Conservation (phyloP, 352 stramenopile genomes). For the Thalassiosira mediterranea region DNA sequence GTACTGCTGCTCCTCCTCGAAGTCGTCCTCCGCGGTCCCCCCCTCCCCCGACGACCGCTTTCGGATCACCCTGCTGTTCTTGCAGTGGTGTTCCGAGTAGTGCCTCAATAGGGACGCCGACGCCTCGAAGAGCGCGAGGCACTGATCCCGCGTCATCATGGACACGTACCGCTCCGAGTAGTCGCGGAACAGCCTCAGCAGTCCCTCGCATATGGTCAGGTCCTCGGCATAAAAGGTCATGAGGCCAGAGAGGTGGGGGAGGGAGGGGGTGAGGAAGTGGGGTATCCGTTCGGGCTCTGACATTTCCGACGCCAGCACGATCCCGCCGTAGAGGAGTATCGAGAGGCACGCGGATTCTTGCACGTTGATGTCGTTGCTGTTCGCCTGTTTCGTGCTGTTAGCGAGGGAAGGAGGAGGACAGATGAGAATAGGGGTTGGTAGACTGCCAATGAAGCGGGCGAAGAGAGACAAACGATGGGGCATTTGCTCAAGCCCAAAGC, state of each 20-base stretch:
- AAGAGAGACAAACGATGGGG: too few relatives aligned
- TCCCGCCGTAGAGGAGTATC: constrained; percentile 71
- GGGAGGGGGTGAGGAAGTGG: constrained; percentile 74
- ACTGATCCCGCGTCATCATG: constrained; percentile 68
- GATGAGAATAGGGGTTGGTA: constrained; percentile 1
- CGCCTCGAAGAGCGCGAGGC: constrained; percentile 64
- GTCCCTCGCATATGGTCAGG: constrained; percentile 72
- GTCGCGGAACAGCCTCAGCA: constrained; percentile 77
- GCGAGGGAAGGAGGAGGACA: constrained; percentile 7
- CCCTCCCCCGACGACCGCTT: too few relatives aligned
- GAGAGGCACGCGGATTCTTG: constrained; percentile 77
- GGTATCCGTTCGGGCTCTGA: constrained; percentile 69
- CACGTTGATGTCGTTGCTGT: constrained; percentile 59
- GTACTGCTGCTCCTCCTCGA: constrained; percentile 83
- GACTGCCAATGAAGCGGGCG: too few relatives aligned
- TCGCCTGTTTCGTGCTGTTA: constrained; percentile 64
- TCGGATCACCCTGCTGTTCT: constrained; percentile 59
- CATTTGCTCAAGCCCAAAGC: too few relatives aligned
- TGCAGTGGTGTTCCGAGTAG: constrained; percentile 76
- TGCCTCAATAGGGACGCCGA: constrained; percentile 70
- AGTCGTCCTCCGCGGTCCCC: constrained; percentile 31
- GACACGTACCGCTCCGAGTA: constrained; percentile 82
- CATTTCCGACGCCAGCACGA: constrained; percentile 77
- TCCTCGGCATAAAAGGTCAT: constrained; percentile 79
- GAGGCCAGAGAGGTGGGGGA: constrained; percentile 75